These are phyloP conservation scores for Penicillium egyptiacum DNA, from an alignment of 495 filamentous ascomycete genomes.

Conservation along the genomic window DNA sequence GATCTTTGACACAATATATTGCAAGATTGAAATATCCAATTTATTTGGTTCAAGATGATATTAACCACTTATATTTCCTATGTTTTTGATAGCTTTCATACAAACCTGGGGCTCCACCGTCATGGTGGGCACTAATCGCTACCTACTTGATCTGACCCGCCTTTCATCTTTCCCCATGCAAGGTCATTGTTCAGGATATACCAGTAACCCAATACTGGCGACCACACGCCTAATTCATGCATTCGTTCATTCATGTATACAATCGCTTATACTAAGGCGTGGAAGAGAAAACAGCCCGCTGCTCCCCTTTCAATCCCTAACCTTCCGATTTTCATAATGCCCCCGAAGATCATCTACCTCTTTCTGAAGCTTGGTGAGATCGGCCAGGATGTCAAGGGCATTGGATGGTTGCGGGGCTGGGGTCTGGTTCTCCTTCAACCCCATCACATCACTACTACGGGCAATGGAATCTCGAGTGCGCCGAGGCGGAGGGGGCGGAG, in stretches of 20 bases:
- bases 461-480: constrained; percentile 55
- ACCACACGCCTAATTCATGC: constrained; percentile 17
- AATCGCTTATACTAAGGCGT: constrained; percentile 10
- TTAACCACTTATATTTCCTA: background rate
- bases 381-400: constrained; percentile 61
- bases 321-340: constrained; percentile 46
- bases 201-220: background rate
- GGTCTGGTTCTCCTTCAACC: constrained; percentile 22
- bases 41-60: background rate
- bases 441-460: constrained; percentile 42
- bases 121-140: no score
- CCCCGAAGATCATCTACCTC: constrained; percentile 71
- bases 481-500: constrained; percentile 62
- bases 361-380: constrained; percentile 64
- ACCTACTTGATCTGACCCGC: background rate
- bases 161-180: background rate
- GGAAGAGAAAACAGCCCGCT: constrained; percentile 19
- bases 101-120: background rate
- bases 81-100: background rate
- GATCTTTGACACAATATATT: background rate
- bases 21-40: background rate
- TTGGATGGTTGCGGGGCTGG: constrained; percentile 35
- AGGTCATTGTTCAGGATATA: background rate
- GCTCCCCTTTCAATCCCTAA: constrained; percentile 17
- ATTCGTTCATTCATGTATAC: constrained; percentile 27